Conservation (phyloP, 192 early-diverging fungal genomes). For the Diversispora epigaea region DNA sequence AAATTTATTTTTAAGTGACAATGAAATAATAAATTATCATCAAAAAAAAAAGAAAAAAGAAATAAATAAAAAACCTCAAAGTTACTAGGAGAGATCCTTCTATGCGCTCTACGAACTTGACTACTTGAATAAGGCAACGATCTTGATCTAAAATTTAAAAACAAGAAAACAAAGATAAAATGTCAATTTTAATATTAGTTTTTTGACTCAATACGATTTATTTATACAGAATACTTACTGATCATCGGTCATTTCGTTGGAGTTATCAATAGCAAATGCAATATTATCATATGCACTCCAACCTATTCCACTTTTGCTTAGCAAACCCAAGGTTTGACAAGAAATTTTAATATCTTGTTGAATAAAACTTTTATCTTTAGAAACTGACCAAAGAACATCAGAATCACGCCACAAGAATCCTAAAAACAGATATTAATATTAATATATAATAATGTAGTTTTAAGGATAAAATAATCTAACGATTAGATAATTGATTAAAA, state of each 20-base stretch:
- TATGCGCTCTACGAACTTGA: too few relatives aligned
- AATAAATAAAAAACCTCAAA: too few relatives aligned
- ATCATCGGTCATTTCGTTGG: not conserved
- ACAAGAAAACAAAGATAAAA: too few relatives aligned
- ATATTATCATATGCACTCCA: slow-evolving; percentile 71
- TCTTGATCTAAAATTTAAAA: not conserved
- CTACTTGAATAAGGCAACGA: not conserved
- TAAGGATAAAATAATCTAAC: not conserved
- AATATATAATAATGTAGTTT: not conserved
- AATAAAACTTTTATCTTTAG: slow-evolving; percentile 75
- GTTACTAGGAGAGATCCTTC: too few relatives aligned
- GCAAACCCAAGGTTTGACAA: slow-evolving; percentile 46
- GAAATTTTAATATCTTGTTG: slow-evolving; percentile 55
- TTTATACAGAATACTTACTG: not conserved
- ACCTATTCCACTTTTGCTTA: slow-evolving; percentile 52
- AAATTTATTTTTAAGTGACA: not conserved
- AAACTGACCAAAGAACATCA: slow-evolving; percentile 65
- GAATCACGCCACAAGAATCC: slow-evolving; percentile 68
- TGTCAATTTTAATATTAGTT: not conserved
- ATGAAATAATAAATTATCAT: not conserved
- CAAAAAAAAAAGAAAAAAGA: too few relatives aligned
- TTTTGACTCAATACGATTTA: not conserved
- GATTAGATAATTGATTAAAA: not conserved
- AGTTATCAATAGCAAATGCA: slow-evolving; percentile 57
- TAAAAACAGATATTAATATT: slow-evolving; percentile 27